Percentiles rank a stretch among this genome's conserved stretches.
Conservation (phyloP, 2,329 filamentous ascomycete genomes). For the Trichoderma citrinoviride region DNA sequence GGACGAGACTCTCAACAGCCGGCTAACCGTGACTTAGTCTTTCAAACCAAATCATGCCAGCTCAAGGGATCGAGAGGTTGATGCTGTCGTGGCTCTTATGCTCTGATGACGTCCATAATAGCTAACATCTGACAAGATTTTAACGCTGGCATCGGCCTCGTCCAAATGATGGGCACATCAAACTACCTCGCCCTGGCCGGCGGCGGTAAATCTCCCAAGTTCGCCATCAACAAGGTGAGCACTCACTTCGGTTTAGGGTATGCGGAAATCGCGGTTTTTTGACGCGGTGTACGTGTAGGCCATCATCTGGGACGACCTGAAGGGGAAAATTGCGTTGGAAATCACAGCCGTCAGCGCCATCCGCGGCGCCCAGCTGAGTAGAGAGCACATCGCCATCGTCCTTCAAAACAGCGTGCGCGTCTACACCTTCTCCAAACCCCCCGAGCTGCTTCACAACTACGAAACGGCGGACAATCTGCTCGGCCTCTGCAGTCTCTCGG, state of each 20-base stretch:
- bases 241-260: background rate
- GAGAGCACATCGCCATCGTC: constrained; percentile 73
- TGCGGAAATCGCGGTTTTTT: background rate
- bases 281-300: constrained; percentile 45
- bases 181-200: constrained; percentile 89
- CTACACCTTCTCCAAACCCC: constrained; percentile 73
- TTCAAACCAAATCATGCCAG: constrained; percentile 69
- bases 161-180: constrained; percentile 81
- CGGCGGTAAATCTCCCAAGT: constrained; percentile 81
- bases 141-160: constrained; percentile 76
- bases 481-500: constrained; percentile 75
- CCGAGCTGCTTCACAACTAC: constrained; percentile 69
- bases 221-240: constrained; percentile 75
- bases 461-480: constrained; percentile 83
- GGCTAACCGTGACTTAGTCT: constrained; percentile 53
- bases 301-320: constrained; percentile 88
- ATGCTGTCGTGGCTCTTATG: background rate
- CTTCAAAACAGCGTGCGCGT: constrained; percentile 79
- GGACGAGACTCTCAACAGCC: background rate
- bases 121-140: constrained; percentile 53
- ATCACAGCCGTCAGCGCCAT: constrained; percentile 81
- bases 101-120: background rate
- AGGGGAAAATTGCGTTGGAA: constrained; percentile 67
- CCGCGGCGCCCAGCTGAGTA: constrained; percentile 73
- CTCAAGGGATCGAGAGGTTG: constrained; percentile 56